These are phyloP conservation scores for Diplodia sapinea DNA, from an alignment of 2,329 filamentous ascomycete genomes.

Conservation along the genomic window DNA sequence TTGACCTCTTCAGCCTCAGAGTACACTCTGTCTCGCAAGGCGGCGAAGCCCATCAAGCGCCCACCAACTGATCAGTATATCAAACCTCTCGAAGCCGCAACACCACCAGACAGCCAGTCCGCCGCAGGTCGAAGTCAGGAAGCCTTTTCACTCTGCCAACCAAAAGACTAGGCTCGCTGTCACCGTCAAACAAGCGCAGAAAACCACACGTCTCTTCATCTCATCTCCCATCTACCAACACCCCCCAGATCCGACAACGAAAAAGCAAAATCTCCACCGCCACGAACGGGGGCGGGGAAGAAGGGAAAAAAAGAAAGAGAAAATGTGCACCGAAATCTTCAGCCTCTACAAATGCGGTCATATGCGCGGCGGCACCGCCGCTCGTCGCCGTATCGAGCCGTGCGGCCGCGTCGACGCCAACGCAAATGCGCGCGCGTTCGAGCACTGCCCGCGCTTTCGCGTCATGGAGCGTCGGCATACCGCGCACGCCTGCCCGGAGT, in stretches of 20 bases:
- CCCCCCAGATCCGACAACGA: no score
- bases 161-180: no score
- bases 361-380: constrained; percentile 5
- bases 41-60: not conserved
- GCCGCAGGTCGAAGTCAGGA: not conserved
- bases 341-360: constrained; percentile 15
- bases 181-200: not conserved
- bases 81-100: not conserved
- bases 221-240: not conserved
- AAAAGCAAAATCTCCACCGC: no score
- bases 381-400: not conserved
- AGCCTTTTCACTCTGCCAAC: not conserved
- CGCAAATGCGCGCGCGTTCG: not conserved
- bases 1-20: not conserved
- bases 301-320: not conserved
- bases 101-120: not conserved
- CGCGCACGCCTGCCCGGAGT: constrained; percentile 1
- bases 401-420: not conserved
- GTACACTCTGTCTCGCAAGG: not conserved
- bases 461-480: constrained; percentile 1
- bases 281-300: no score
- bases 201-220: not conserved
- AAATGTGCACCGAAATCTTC: constrained; percentile 23
- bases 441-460: not conserved
- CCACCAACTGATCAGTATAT: not conserved